Conservation (phyloP, 768 basidiomycete genomes). For the Pulveroboletus sp. region DNA sequence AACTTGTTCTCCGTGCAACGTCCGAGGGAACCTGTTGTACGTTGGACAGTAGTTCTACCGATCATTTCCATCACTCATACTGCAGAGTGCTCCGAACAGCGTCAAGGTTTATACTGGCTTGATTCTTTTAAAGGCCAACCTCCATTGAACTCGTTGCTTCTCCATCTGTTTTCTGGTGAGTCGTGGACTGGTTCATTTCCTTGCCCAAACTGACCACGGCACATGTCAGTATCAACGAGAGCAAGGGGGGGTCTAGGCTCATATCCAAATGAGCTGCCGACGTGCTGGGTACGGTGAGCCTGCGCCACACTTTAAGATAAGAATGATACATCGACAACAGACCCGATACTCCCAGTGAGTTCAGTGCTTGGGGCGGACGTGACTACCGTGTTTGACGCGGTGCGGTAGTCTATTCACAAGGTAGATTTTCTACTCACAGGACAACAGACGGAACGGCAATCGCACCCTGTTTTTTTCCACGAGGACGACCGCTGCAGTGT, state of each 20-base stretch:
- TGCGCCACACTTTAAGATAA: background rate
- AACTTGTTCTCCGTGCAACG: slow-evolving; percentile 40
- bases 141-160: background rate
- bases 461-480: slow-evolving; percentile 36
- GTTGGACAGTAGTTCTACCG: slow-evolving; percentile 1
- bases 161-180: slow-evolving; percentile 45
- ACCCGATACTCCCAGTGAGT: slow-evolving; percentile 40
- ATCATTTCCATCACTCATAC: background rate
- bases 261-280: slow-evolving; percentile 43
- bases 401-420: background rate
- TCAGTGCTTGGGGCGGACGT: slow-evolving; percentile 44
- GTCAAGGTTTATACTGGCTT: slow-evolving; percentile 37
- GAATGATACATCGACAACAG: slow-evolving; percentile 33
- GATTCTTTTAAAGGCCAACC: background rate
- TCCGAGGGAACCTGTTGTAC: slow-evolving; percentile 49
- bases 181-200: slow-evolving; percentile 24
- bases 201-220: too few relatives aligned
- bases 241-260: background rate
- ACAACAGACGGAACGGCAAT: slow-evolving; percentile 41
- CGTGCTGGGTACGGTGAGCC: background rate
- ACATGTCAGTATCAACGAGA: background rate
- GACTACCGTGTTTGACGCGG: slow-evolving; percentile 37
- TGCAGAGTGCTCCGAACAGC: slow-evolving; percentile 42
- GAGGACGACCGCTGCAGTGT: slow-evolving; percentile 38
- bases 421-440: slow-evolving; percentile 24